A percentile compares a stretch with the other conserved stretches of the same genome.
Evolutionary conservation across 2,329 filamentous ascomycete species (phyloP).

Genomic region (Colletotrichum sp.): DNA sequence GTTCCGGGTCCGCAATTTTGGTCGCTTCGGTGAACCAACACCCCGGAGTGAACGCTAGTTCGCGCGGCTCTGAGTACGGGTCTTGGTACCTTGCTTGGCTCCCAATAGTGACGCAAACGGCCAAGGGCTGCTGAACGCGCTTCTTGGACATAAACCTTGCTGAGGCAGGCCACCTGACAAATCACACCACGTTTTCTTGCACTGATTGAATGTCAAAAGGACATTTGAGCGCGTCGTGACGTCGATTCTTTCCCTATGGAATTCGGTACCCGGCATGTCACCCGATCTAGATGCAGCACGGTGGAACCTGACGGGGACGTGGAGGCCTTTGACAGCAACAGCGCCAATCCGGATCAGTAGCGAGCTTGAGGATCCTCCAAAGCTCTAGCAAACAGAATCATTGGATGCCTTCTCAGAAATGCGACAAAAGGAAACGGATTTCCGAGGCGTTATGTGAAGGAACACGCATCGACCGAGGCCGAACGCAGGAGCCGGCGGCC

Average conservation of each 20-base stretch:
- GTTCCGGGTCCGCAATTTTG: conserved; percentile 4
- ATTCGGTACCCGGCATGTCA: not conserved
- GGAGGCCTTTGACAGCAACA: not conserved
- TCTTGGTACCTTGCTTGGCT: not conserved
- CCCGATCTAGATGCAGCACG: not conserved
- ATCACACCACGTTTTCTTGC: not conserved
- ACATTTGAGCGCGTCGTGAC: not conserved
- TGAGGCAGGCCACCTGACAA: not conserved
- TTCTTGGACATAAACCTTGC: not conserved
- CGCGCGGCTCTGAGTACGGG: not conserved
- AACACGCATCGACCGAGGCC: not conserved
- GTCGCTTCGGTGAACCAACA: conserved; percentile 4
- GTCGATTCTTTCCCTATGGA: not conserved
- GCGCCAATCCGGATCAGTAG: not conserved
- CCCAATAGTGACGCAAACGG: conserved; percentile 3
- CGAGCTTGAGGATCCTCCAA: not conserved
- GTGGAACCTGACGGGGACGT: not conserved
- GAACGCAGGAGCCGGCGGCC: not conserved
- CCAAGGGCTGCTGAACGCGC: not conserved
- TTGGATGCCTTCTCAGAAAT: not conserved
- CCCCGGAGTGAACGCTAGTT: not conserved
- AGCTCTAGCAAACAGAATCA: not conserved
- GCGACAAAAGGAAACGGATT: not conserved
- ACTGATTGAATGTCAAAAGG: not conserved
- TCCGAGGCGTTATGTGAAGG: not conserved